phyloP scores from a whole-genome alignment of 805 yeast genomes.

The Candida maris region DNA sequence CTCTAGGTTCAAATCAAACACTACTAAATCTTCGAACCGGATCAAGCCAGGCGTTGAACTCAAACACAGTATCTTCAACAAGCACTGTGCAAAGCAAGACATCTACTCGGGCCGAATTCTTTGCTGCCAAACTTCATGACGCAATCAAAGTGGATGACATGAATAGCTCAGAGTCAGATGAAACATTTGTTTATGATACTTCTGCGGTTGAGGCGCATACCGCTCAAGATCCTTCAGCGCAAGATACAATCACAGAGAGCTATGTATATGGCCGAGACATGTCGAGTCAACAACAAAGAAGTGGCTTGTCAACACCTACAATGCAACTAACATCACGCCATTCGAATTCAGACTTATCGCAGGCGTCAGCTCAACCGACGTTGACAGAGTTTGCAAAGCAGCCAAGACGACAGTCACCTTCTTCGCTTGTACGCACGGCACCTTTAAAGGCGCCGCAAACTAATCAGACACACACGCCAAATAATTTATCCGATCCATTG shows the following conservation, averaged over 20 bases:
- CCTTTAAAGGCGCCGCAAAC: not conserved
- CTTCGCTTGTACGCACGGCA: too few relatives aligned
- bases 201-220: slow-evolving; percentile 15
- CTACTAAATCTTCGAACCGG: slow-evolving; percentile 26
- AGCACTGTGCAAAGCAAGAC: slow-evolving; percentile 39
- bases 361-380: not conserved
- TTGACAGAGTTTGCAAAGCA: not conserved
- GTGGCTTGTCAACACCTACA: too few relatives aligned
- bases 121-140: slow-evolving; percentile 91
- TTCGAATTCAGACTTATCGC: too few relatives aligned
- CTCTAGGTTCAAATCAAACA: slow-evolving; percentile 19
- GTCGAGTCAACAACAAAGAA: too few relatives aligned
- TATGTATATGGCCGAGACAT: too few relatives aligned
- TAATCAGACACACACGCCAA: too few relatives aligned
- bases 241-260: not conserved
- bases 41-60: slow-evolving; percentile 16
- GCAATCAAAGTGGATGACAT: slow-evolving; percentile 89
- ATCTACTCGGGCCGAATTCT: slow-evolving; percentile 82
- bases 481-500: too few relatives aligned
- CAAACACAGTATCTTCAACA: slow-evolving; percentile 25
- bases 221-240: not conserved
- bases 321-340: too few relatives aligned
- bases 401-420: too few relatives aligned
- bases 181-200: slow-evolving; percentile 91
- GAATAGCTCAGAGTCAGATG: slow-evolving; percentile 72